phyloP scores from a whole-genome alignment of 106 monocot species.

The Dendrobium chrysotoxum region DNA sequence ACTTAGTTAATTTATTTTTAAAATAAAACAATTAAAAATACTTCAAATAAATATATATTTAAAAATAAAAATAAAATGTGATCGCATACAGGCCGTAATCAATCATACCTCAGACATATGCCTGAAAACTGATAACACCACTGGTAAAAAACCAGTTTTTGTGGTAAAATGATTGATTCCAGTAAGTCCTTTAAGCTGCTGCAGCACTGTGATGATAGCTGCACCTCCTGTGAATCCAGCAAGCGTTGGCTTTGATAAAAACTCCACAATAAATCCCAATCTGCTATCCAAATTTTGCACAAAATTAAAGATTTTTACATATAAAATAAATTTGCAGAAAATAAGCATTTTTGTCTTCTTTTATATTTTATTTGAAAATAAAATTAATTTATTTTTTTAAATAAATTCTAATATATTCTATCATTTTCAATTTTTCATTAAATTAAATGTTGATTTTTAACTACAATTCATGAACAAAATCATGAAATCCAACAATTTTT shows the following conservation, averaged over 20 bases:
- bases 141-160: constrained; percentile 52
- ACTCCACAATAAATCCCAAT: constrained; percentile 3
- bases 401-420: no score
- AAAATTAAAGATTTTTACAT: no score
- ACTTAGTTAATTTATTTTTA: no score
- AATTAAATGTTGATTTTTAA: no score
- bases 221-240: constrained; percentile 29
- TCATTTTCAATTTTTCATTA: no score
- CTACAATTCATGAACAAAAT: no score
- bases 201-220: constrained; percentile 67
- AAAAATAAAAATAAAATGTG: no score
- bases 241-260: constrained; percentile 7
- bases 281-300: neutral
- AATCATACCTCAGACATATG: neutral
- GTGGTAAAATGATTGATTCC: constrained; percentile 78
- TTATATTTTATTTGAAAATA: neutral
- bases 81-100: neutral
- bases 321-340: no score
- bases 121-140: constrained; percentile 31
- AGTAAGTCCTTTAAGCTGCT: constrained; percentile 78
- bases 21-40: no score
- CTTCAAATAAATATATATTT: no score
- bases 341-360: no score
- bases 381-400: neutral
- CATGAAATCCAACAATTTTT: no score